Base-by-base conservation (phyloP, 2,329 filamentous ascomycete genomes). In the Acephala macrosclerotiorum region DNA sequence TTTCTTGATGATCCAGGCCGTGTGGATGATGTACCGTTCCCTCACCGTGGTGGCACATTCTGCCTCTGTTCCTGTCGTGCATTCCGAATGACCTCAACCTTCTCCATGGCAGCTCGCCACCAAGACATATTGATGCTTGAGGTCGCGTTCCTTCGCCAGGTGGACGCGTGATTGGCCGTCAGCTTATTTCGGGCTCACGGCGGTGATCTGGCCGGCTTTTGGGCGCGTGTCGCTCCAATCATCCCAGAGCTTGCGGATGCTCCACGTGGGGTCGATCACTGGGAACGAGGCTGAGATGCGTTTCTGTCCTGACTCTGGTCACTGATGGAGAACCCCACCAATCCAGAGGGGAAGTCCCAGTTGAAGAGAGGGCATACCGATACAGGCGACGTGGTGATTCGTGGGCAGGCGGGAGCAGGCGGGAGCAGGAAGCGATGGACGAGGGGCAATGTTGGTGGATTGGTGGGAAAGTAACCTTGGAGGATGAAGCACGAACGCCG, bases 211-310 rank as follows among this genome's bases (percentile, higher is more conserved):
- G 26, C 12, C 12, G 26, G 3, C 8, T 11, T 14, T 20, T 18
- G 2, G 3, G 8, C 25, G 26, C 12, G 26, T 53, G 49, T 53
- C 12, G 49, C 18, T 16, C 49, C 49, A 53, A 53, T 53, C 49
- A 53, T 11, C 26, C 25, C 14, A 53, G 25, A 33, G 49, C 25
- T 53, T 29, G 3, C 11, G 14, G n/a, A 12, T 53, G 11, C 49
- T 33, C 3, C 70, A 71, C 70, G 68, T 71, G 70, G 66, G 65
- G 63, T 60, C 33, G 65, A 65, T 64, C 47, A 68, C 42, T 65
- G 65, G 65, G 35, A 61, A 61, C 65, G 47, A 67, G 67, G 67
- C 66, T 68, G 61, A 68, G n/a, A 62, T 53, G 49, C 16, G 47
- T 9, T 18, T 7, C 2, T 16, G n/a, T 22, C 22, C 45, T 49